phyloP scores from a whole-genome alignment of 495 filamentous ascomycete species.

The Geopyxis carbonaria region DNA sequence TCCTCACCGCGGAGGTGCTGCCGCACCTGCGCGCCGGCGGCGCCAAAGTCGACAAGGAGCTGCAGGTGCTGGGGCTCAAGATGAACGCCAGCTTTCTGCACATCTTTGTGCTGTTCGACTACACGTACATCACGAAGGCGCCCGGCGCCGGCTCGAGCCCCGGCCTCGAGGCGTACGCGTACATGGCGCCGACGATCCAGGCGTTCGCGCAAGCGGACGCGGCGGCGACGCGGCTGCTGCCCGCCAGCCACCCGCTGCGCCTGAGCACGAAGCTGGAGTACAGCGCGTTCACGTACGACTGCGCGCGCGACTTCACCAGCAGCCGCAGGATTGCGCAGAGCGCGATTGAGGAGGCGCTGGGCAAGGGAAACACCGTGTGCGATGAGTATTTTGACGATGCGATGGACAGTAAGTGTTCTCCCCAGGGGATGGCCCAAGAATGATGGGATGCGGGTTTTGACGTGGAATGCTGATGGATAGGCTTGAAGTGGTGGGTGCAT shows the following conservation, averaged over 20 bases:
- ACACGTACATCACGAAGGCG: slow-evolving; percentile 30
- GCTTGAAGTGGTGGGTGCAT: slow-evolving; percentile 28
- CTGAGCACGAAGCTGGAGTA: slow-evolving; percentile 86
- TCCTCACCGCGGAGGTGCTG: slow-evolving; percentile 72
- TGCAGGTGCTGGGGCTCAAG: slow-evolving; percentile 79
- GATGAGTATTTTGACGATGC: slow-evolving; percentile 43
- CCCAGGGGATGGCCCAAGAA: no score
- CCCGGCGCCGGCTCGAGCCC: slow-evolving; percentile 5
- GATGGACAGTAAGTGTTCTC: slow-evolving; percentile 22
- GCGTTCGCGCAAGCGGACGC: slow-evolving; percentile 63
- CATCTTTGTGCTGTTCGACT: slow-evolving; percentile 92
- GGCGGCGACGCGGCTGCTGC: slow-evolving; percentile 57
- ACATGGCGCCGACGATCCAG: slow-evolving; percentile 58
- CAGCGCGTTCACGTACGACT: slow-evolving; percentile 89
- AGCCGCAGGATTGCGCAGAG: slow-evolving; percentile 60
- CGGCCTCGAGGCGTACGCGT: slow-evolving; percentile 31
- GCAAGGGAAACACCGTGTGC: slow-evolving; percentile 75
- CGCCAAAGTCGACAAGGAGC: slow-evolving; percentile 31
- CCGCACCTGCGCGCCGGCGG: slow-evolving; percentile 40
- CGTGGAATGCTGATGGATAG: neutral
- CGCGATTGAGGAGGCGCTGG: slow-evolving; percentile 81
- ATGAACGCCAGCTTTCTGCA: slow-evolving; percentile 88
- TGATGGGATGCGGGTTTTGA: neutral
- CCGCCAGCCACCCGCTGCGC: slow-evolving; percentile 77
- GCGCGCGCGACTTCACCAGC: slow-evolving; percentile 59